phyloP scores from a whole-genome alignment of 2,329 filamentous ascomycete genomes.

The Cordyceps javanica region DNA sequence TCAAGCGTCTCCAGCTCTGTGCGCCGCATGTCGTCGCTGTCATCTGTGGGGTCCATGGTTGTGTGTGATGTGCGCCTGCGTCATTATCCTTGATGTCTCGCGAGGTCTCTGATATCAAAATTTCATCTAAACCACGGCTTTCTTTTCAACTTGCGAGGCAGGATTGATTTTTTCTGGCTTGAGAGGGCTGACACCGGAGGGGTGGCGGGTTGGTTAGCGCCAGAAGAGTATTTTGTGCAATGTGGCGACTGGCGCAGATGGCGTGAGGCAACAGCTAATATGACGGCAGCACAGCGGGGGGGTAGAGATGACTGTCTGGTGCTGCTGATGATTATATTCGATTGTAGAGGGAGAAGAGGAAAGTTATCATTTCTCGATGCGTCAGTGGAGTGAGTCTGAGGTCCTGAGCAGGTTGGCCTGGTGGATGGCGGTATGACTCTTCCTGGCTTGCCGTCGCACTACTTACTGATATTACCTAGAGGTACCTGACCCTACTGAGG shows the following conservation, averaged over 20 bases:
- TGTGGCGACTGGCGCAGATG: slow-evolving; percentile 1
- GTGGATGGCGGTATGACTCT: slow-evolving; percentile 5
- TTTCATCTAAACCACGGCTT: no score
- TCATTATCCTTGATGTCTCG: slow-evolving; percentile 1
- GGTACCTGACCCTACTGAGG: no score
- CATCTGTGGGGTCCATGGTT: slow-evolving; percentile 11
- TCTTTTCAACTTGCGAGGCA: not conserved
- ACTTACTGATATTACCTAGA: no score
- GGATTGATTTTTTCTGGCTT: not conserved
- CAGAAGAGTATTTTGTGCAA: not conserved
- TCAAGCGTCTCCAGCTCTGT: slow-evolving; percentile 21
- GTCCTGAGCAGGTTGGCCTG: not conserved
- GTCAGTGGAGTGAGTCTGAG: not conserved
- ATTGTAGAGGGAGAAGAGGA: not conserved
- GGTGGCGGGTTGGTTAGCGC: not conserved
- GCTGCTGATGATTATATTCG: not conserved
- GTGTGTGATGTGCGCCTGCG: not conserved
- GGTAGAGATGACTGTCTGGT: not conserved
- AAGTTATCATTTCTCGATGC: not conserved
- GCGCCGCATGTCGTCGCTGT: slow-evolving; percentile 11
- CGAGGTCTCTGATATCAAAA: no score
- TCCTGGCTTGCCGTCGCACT: not conserved
- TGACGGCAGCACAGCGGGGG: not conserved
- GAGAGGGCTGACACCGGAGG: no score
- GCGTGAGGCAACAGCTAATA: not conserved